Percentiles rank a stretch among this genome's conserved stretches.
Evolutionary conservation across 2,329 filamentous ascomycete species (phyloP).

Genomic region (Aspergillus unguis): DNA sequence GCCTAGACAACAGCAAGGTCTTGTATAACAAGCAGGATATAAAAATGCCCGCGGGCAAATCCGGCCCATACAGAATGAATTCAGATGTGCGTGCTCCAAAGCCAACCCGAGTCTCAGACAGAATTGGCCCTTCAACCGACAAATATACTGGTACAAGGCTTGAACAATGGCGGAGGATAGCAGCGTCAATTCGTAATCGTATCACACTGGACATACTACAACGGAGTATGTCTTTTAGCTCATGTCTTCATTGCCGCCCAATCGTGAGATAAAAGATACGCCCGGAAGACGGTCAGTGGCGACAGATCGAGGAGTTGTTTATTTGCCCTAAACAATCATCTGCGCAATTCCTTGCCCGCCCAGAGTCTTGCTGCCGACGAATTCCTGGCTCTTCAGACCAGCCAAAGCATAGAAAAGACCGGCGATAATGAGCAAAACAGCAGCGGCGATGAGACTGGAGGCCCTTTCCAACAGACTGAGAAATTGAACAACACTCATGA

Average conservation of each 20-base stretch:
- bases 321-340: conserved; percentile 77
- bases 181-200: conserved; percentile 24
- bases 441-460: conserved; percentile 80
- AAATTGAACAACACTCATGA: conserved; percentile 82
- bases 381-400: conserved; percentile 45
- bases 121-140: conserved; percentile 8
- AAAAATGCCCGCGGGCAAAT: conserved; percentile 2
- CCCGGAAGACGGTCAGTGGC: background rate
- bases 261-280: background rate
- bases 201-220: conserved; percentile 16
- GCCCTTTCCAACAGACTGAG: conserved; percentile 64
- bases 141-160: conserved; percentile 22
- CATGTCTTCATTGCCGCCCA: conserved; percentile 1
- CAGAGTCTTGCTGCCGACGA: conserved; percentile 77
- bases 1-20: background rate
- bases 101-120: conserved; percentile 10
- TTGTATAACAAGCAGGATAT: conserved; percentile 5
- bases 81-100: conserved; percentile 6
- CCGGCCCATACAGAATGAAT: conserved; percentile 8
- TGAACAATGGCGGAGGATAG: conserved; percentile 16
- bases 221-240: conserved; percentile 8
- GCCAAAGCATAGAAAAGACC: conserved; percentile 68
- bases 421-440: conserved; percentile 74
- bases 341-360: conserved; percentile 91
- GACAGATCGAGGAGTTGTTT: background rate